A percentile compares a stretch with the other conserved stretches of the same genome.
Conservation (phyloP, 352 stramenopile species). For the Phytophthora ohioensis region DNA sequence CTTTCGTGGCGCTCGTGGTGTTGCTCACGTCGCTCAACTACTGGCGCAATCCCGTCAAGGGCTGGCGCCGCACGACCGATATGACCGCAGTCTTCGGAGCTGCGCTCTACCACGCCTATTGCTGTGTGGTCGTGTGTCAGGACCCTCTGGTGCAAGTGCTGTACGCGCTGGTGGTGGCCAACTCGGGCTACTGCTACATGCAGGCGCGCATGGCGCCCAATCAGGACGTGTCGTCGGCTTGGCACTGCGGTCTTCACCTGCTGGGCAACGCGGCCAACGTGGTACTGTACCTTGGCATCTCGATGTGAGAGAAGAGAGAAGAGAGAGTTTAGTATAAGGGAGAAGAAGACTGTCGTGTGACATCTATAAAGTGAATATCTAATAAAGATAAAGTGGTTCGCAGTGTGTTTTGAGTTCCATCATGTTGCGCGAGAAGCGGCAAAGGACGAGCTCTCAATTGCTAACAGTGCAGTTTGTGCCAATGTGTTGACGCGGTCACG, state of each 20-base stretch:
- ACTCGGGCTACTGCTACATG: constrained; percentile 79
- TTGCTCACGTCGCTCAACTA: constrained; percentile 89
- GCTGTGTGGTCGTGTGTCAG: constrained; percentile 60
- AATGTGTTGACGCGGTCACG: constrained; percentile 63
- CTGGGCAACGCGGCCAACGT: constrained; percentile 82
- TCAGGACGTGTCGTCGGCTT: constrained; percentile 77
- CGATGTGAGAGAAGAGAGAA: constrained; percentile 36
- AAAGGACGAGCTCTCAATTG: constrained; percentile 63
- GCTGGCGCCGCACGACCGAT: constrained; percentile 78
- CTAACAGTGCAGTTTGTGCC: constrained; percentile 44
- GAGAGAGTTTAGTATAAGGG: constrained; percentile 21
- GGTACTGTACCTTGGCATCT: constrained; percentile 77
- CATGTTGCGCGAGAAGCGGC: constrained; percentile 59
- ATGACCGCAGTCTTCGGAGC: constrained; percentile 69
- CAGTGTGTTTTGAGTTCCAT: constrained; percentile 12
- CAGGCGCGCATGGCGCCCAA: constrained; percentile 63
- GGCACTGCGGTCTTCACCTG: constrained; percentile 83
- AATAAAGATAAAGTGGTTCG: constrained; percentile 13
- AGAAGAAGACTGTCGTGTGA: constrained; percentile 12
- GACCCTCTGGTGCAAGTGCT: constrained; percentile 63
- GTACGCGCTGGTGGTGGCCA: constrained; percentile 73
- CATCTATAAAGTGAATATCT: constrained; percentile 20
- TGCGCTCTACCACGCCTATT: constrained; percentile 77
- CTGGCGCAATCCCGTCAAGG: constrained; percentile 76
- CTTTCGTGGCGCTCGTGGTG: constrained; percentile 68